These are phyloP conservation scores for Lindgomyces ingoldianus DNA, from an alignment of 495 filamentous ascomycete genomes.

Conservation along the genomic window DNA sequence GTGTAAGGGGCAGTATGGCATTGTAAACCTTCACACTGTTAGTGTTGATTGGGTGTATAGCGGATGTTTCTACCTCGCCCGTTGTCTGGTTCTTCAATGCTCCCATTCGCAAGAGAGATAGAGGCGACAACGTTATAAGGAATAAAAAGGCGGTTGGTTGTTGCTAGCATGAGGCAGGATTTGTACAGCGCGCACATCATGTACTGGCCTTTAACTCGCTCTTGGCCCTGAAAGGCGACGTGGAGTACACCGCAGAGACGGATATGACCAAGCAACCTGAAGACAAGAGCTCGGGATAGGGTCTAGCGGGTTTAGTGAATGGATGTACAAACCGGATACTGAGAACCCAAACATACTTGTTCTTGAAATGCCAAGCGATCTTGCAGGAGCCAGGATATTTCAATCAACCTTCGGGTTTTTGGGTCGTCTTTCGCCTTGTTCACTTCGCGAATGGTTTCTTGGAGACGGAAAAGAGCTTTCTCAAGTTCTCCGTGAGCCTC, in stretches of 20 bases:
- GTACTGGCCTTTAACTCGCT: slow-evolving; percentile 71
- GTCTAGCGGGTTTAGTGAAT: slow-evolving; percentile 23
- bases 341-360: slow-evolving; percentile 55
- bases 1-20: slow-evolving; percentile 83
- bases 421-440: slow-evolving; percentile 67
- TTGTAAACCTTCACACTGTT: slow-evolving; percentile 63
- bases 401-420: slow-evolving; percentile 49
- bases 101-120: slow-evolving; percentile 68
- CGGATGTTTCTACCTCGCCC: slow-evolving; percentile 63
- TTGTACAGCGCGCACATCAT: slow-evolving; percentile 86
- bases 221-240: slow-evolving; percentile 74
- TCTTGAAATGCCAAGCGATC: slow-evolving; percentile 73
- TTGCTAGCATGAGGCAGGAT: slow-evolving; percentile 77
- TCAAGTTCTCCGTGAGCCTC: slow-evolving; percentile 76
- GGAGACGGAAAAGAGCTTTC: slow-evolving; percentile 68
- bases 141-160: slow-evolving; percentile 58
- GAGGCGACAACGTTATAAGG: slow-evolving; percentile 74
- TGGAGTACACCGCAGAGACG: slow-evolving; percentile 84
- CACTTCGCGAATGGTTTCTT: slow-evolving; percentile 70
- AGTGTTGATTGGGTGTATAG: slow-evolving; percentile 31
- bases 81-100: slow-evolving; percentile 76
- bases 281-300: slow-evolving; percentile 43
- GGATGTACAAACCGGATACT: not conserved
- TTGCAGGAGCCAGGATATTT: slow-evolving; percentile 76
- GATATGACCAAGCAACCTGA: slow-evolving; percentile 79